Conservation (phyloP, 2,329 filamentous ascomycete genomes). For the Capronia coronata region DNA sequence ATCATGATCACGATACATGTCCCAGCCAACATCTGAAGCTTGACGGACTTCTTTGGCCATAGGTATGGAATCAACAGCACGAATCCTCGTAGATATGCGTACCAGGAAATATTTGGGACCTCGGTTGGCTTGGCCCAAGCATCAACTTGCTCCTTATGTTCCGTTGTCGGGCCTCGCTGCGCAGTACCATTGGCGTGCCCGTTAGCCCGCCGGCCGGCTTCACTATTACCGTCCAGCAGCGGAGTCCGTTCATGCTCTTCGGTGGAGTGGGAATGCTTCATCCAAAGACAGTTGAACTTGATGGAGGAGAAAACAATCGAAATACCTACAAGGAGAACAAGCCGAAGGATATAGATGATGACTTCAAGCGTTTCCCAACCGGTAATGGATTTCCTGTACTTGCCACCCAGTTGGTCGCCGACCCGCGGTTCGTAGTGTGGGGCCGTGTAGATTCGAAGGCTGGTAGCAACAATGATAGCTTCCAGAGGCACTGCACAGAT, state of each 20-base stretch:
- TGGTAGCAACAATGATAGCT: slow-evolving; percentile 61
- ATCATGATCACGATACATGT: slow-evolving; percentile 76
- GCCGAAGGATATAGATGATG: slow-evolving; percentile 58
- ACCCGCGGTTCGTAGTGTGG: slow-evolving; percentile 58
- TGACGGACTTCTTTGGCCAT: slow-evolving; percentile 77
- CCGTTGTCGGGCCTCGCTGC: slow-evolving; percentile 10
- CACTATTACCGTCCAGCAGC: slow-evolving; percentile 36
- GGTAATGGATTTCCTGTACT: slow-evolving; percentile 37
- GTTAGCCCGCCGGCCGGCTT: slow-evolving; percentile 39
- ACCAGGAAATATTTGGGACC: slow-evolving; percentile 83
- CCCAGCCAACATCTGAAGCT: slow-evolving; percentile 70
- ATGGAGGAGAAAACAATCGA: slow-evolving; percentile 55
- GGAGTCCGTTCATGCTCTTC: slow-evolving; percentile 40
- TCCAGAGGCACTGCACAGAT: slow-evolving; percentile 65
- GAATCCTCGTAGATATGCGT: slow-evolving; percentile 90
- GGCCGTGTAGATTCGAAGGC: slow-evolving; percentile 61
- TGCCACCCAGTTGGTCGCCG: slow-evolving; percentile 43
- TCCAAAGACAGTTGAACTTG: slow-evolving; percentile 36
- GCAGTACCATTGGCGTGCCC: slow-evolving; percentile 45
- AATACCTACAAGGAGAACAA: slow-evolving; percentile 59
- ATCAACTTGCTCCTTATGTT: slow-evolving; percentile 35
- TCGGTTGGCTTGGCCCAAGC: slow-evolving; percentile 81
- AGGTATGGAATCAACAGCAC: slow-evolving; percentile 92
- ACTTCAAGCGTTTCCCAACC: slow-evolving; percentile 39
- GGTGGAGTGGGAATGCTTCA: slow-evolving; percentile 35